A percentile compares a stretch with the other conserved stretches of the same genome.
Conservation (phyloP, 192 early-diverging fungal genomes). For the Dissophora ornata region DNA sequence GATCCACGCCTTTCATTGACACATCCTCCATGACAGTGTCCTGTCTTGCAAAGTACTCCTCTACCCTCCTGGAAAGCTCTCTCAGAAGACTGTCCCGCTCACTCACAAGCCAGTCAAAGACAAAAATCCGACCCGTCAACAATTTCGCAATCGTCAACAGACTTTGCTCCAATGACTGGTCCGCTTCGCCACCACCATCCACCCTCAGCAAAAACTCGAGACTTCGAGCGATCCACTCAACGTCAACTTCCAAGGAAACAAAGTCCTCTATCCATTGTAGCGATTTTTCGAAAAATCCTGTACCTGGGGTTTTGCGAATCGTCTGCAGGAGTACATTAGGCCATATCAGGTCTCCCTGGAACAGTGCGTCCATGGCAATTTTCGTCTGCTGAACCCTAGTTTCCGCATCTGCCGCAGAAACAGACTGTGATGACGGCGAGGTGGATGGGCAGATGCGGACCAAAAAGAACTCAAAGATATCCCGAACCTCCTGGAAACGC, state of each 20-base stretch:
- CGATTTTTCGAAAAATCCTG: constrained; percentile 35
- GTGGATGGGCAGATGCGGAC: constrained; percentile 15
- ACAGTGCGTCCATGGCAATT: constrained; percentile 29
- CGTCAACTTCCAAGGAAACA: constrained; percentile 11
- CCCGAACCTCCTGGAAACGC: constrained; percentile 42
- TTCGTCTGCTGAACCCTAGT: constrained; percentile 27
- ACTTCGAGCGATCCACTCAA: constrained; percentile 15
- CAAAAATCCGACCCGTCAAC: constrained; percentile 13
- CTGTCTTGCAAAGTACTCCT: constrained; percentile 22
- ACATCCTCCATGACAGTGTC: constrained; percentile 42
- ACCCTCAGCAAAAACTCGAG: constrained; percentile 43
- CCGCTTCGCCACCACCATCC: constrained; percentile 2
- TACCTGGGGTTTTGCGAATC: constrained; percentile 8
- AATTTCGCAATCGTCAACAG: constrained; percentile 21
- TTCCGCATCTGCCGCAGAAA: background rate
- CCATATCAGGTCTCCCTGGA: constrained; percentile 34
- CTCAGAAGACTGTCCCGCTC: constrained; percentile 19
- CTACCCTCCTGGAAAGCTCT: constrained; percentile 9
- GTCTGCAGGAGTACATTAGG: constrained; percentile 31
- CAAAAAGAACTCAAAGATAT: constrained; percentile 52
- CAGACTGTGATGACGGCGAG: background rate
- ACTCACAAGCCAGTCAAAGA: constrained; percentile 34
- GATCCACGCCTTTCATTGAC: constrained; percentile 6
- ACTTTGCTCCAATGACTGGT: constrained; percentile 27
- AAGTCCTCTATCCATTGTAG: constrained; percentile 40